A percentile compares a stretch with the other conserved stretches of the same genome.
Evolutionary conservation across 768 basidiomycete species (phyloP).

Genomic region (Russula brevipes): DNA sequence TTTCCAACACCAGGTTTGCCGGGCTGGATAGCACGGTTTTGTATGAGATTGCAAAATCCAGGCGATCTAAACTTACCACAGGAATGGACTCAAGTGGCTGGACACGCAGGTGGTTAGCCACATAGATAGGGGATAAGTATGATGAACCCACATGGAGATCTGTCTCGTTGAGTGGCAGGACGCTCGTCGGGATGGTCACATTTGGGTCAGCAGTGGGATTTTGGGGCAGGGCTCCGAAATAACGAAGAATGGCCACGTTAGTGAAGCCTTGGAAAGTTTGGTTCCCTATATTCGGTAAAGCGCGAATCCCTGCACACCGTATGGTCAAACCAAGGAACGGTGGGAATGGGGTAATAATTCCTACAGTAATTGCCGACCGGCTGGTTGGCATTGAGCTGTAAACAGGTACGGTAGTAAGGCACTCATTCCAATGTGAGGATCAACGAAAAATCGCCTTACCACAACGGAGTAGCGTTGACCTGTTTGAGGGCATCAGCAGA

Average conservation of each 20-base stretch:
- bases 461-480: slow-evolving; percentile 31
- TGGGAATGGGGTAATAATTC: too few species aligned
- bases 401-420: not conserved
- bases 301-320: too few species aligned
- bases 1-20: not conserved
- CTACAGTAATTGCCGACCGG: slow-evolving; percentile 8
- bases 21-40: not conserved
- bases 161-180: not conserved
- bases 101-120: not conserved
- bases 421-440: not conserved
- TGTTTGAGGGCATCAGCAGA: not conserved
- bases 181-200: not conserved
- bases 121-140: not conserved
- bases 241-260: too few species aligned
- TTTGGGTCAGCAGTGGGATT: slow-evolving; percentile 7
- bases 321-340: too few species aligned
- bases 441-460: slow-evolving; percentile 15
- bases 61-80: not conserved
- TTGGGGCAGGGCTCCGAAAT: slow-evolving; percentile 16
- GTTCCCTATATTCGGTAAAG: too few species aligned
- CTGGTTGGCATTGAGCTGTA: slow-evolving; percentile 26
- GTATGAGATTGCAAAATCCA: not conserved
- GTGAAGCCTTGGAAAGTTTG: too few species aligned
- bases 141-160: not conserved
- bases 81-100: not conserved